Conservation (phyloP, 192 early-diverging fungal species). For the Mortierella hygrophila region DNA sequence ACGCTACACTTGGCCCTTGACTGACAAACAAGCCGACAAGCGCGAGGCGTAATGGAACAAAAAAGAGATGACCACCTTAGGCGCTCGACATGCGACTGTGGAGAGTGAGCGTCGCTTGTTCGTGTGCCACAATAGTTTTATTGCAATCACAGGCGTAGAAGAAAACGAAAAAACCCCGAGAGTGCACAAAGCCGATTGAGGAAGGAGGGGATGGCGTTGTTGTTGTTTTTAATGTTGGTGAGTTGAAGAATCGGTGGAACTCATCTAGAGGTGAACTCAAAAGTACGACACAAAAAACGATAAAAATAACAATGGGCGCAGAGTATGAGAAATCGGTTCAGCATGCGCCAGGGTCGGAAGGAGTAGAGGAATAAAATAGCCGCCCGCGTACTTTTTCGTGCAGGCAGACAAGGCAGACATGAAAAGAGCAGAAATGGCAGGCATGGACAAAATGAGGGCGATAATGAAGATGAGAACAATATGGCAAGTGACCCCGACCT, state of each 20-base stretch:
- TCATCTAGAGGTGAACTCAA: background rate
- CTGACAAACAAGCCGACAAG: too few relatives aligned
- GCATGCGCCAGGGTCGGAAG: background rate
- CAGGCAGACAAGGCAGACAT: background rate
- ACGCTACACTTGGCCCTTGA: background rate
- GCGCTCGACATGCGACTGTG: background rate
- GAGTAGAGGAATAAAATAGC: background rate
- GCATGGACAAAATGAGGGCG: background rate
- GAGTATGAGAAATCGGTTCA: background rate
- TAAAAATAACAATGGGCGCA: conserved; percentile 2
- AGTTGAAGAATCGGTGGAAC: background rate
- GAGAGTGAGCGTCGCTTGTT: background rate
- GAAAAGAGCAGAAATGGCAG: background rate
- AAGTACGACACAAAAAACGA: background rate
- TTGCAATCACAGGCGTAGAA: background rate
- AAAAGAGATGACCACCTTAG: background rate
- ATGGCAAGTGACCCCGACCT: background rate
- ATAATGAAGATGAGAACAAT: background rate
- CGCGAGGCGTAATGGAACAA: background rate
- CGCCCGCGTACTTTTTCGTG: too few relatives aligned
- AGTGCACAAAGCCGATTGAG: background rate
- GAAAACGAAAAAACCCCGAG: background rate
- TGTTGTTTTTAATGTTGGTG: background rate
- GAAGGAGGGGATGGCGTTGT: background rate
- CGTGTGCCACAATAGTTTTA: background rate